Percentiles rank a stretch among this genome's conserved stretches.
Evolutionary conservation across 495 filamentous ascomycete genomes (phyloP).

Genomic region (Talaromyces proteolyticus): DNA sequence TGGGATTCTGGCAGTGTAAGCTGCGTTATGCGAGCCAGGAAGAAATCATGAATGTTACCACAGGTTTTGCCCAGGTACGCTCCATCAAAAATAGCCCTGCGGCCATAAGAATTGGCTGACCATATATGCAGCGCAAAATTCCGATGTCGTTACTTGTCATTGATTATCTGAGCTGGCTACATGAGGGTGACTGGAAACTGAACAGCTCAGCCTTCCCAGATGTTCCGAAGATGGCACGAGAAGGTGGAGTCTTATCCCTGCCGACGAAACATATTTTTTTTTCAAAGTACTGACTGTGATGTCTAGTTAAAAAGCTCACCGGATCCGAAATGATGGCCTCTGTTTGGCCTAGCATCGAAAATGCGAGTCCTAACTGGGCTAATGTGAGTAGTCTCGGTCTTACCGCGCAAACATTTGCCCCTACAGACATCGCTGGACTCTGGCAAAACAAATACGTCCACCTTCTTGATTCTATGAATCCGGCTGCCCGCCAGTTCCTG

Average conservation of each 20-base stretch:
- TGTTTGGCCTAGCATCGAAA: conserved; percentile 25
- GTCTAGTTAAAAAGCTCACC: conserved; percentile 20
- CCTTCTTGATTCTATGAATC: conserved; percentile 26
- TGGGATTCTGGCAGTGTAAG: conserved; percentile 28
- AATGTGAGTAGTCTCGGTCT: conserved; percentile 21
- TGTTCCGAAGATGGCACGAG: conserved; percentile 15
- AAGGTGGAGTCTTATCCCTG: not conserved
- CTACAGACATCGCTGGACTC: conserved; percentile 21
- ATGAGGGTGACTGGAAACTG: conserved; percentile 27
- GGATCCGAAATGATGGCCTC: conserved; percentile 27
- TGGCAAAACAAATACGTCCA: conserved; percentile 28
- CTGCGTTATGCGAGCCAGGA: conserved; percentile 27
- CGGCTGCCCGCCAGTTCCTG: conserved; percentile 12
- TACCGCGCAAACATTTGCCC: conserved; percentile 19
- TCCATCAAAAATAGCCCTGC: too few relatives aligned
- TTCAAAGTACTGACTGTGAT: not conserved
- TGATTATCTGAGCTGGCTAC: conserved; percentile 27
- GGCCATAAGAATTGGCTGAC: too few relatives aligned
- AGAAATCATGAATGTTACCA: conserved; percentile 17
- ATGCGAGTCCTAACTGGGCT: conserved; percentile 21
- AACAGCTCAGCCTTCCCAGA: conserved; percentile 21
- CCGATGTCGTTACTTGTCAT: conserved; percentile 26
- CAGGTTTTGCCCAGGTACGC: too few relatives aligned
- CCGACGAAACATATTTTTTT: too few relatives aligned
- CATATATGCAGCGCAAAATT: conserved; percentile 14